Conservation (phyloP, 768 basidiomycete genomes). For the Kwoniella pini region DNA sequence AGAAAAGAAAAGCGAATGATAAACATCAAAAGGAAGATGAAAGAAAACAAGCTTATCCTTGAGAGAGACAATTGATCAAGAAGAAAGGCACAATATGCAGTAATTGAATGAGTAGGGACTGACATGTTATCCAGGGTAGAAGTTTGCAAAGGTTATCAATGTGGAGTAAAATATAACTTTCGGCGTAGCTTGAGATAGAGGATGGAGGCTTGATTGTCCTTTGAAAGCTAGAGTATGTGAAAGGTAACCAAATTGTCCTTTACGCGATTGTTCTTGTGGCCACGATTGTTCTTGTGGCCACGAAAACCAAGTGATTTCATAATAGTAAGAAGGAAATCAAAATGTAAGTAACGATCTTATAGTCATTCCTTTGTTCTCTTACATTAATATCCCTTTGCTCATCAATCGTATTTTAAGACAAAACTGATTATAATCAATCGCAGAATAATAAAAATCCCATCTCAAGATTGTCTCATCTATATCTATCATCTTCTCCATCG, state of each 20-base stretch:
- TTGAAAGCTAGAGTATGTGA: background rate
- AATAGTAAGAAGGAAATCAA: background rate
- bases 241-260: background rate
- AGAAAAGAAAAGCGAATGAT: background rate
- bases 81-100: background rate
- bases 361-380: slow-evolving; percentile 5
- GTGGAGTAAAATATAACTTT: no score
- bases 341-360: background rate
- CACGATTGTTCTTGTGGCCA: background rate
- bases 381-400: background rate
- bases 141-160: no score
- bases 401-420: background rate
- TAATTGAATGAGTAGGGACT: background rate
- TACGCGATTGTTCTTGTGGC: slow-evolving; percentile 3
- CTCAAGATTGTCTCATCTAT: background rate
- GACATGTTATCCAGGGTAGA: slow-evolving; percentile 9
- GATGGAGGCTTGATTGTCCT: slow-evolving; percentile 3
- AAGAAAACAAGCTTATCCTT: background rate
- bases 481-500: background rate
- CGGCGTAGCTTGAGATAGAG: background rate
- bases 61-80: background rate
- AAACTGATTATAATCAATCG: background rate
- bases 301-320: background rate
- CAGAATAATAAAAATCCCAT: background rate
- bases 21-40: background rate